Base-by-base conservation (phyloP, 768 basidiomycete genomes). In the Hemileccinum impolitum region DNA sequence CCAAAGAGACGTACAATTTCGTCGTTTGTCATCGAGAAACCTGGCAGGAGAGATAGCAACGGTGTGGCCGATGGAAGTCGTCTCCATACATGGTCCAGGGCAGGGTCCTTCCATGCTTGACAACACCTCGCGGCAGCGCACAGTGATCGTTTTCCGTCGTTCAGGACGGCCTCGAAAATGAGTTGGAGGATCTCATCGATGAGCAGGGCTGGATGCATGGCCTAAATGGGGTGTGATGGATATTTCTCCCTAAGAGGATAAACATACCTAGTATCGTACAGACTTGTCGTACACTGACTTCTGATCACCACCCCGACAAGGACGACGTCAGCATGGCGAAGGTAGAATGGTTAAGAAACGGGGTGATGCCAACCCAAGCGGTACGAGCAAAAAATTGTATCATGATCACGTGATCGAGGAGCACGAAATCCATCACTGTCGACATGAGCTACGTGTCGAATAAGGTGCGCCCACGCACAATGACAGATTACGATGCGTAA, bases 121-220 rank as follows among this genome's bases (percentile, higher is more conserved):
- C 76, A 80, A 34, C 64, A 70, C 48, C 70, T 69, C 2, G 76
- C 73, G n/a, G 65, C 59, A 30, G 53, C 55, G 36, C 65, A 60
- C 14, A 80, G 68, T 12, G 69, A 60, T 13, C 43, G 19, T 36
- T 57, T 60, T 17, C 62, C 61, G 36, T 65, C 47, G 35, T 69
- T 62, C 30, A 65, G 54, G 44, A 63, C 56, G 45, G 60, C 58
- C n/a, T 58, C 57, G 43, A 79, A 70, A 46, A 79, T 71, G 32
- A 65, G 58, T 39, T 72, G 72, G 18, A 79, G 60, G 42, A 80
- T 69, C 54, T 81, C 77, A 62, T 80, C 78, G 41, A 80, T 69
- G 50, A 74, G 59, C 26, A 81, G 65, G 10, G 66, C 71, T 31
- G 52, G 50, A 53, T 79, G 77, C 77, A 77, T 79, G 15, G 28